Base-by-base conservation (phyloP, 208 protist species). In the Trypanosoma scelopori region DNA sequence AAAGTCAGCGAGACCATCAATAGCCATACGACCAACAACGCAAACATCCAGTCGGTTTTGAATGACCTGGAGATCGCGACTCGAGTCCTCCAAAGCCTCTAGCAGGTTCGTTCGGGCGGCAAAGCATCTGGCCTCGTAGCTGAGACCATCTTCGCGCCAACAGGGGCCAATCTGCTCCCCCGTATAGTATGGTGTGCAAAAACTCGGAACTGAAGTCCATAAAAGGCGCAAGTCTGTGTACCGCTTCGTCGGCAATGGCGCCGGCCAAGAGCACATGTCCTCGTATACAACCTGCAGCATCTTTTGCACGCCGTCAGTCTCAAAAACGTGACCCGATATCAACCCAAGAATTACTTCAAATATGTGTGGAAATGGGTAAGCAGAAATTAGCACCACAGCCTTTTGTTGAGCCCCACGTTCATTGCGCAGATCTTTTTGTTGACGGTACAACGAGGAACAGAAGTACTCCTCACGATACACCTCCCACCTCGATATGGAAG, bases 341-440 rank as follows among this genome's bases (percentile, higher is more conserved):
- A 22, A 18, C 23, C 42, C 22, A 35, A 76, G 56, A 41, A 76
- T 56, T 0, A 6, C 30, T 28, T 74, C 53, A 48, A 65, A 69
- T 48, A 78, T 53, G 5, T 46, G 11, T 22, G 72, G 65, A 56
- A 78, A 58, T 45, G 48, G 28, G 50, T 71, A 67, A 3, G 41
- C 0, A 52, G 56, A 74, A 58, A 78, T n/a, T 13, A 78, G 16
- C 27, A 78, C 65, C 20, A 78, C 16, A 27, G 65, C 39, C 41
- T 57, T 69, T 59, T 78, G 72, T 37, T 72, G 64, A 46, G 67
- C 60, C 1, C 72, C 72, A 35, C 66, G 64, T 27, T 55, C 9
- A 46, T 70, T 55, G n/a, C 22, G 46, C n/a, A 22, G 6, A 35
- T 74, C 72, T 55, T 42, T 43, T 59, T 49, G 60, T 35, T 75